These are phyloP conservation scores for Tubosaeta brunneosetosa DNA, from an alignment of 768 basidiomycete genomes.

Conservation along the genomic window DNA sequence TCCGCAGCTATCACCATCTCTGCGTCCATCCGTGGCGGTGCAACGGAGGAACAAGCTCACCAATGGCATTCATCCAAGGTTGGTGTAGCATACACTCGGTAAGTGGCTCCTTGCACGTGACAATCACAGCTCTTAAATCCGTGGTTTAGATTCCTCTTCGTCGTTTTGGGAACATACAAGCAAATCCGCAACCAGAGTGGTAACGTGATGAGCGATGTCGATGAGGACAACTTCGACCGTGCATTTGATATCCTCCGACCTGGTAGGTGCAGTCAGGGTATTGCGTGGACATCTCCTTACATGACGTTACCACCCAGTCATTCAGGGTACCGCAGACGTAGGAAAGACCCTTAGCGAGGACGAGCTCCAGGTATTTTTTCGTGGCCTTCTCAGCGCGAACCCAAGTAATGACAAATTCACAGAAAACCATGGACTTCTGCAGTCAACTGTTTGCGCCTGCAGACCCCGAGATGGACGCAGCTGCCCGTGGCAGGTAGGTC, in stretches of 20 bases:
- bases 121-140: not conserved
- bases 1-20: not conserved
- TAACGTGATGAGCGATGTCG: slow-evolving; percentile 8
- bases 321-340: not conserved
- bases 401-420: not conserved
- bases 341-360: not conserved
- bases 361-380: not conserved
- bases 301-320: not conserved
- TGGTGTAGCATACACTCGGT: slow-evolving; percentile 3
- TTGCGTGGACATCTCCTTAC: not conserved
- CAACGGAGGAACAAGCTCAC: not conserved
- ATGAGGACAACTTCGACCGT: slow-evolving; percentile 10
- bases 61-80: slow-evolving; percentile 11
- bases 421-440: not conserved
- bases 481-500: not conserved
- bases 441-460: not conserved
- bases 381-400: too few relatives aligned
- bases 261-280: not conserved
- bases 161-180: slow-evolving; percentile 5
- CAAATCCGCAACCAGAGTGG: slow-evolving; percentile 8
- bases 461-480: not conserved
- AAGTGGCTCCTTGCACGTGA: not conserved
- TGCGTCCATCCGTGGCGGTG: not conserved
- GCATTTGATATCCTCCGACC: slow-evolving; percentile 1
- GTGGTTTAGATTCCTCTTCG: not conserved